Evolutionary conservation across 1,284 basidiomycete species (phyloP).

Genomic region (Sphagnurus paluster): DNA sequence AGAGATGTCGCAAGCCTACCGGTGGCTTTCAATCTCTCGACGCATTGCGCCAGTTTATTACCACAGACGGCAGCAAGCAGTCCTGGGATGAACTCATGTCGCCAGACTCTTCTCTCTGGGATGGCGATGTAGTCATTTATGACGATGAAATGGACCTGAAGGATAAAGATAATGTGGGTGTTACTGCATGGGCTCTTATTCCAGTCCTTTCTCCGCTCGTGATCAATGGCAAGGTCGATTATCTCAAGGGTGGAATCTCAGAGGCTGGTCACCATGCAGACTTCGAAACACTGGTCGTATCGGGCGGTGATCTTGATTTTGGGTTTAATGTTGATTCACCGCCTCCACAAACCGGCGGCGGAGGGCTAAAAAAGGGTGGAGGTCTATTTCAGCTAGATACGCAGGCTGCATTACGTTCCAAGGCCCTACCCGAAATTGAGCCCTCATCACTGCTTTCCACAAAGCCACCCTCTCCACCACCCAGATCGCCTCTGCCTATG

Average conservation of each 20-base stretch:
- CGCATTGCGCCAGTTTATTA: slow-evolving; percentile 74
- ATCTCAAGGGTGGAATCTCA: slow-evolving; percentile 68
- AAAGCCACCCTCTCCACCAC: slow-evolving; percentile 29
- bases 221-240: slow-evolving; percentile 54
- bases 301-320: slow-evolving; percentile 38
- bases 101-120: slow-evolving; percentile 52
- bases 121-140: slow-evolving; percentile 71
- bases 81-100: slow-evolving; percentile 65
- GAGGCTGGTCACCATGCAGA: slow-evolving; percentile 55
- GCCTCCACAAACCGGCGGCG: slow-evolving; percentile 27
- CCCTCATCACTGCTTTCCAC: slow-evolving; percentile 37
- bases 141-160: slow-evolving; percentile 73
- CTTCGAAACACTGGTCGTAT: slow-evolving; percentile 50
- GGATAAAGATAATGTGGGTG: slow-evolving; percentile 52
- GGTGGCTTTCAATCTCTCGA: slow-evolving; percentile 64
- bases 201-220: slow-evolving; percentile 57
- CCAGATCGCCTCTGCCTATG: slow-evolving; percentile 33
- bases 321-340: slow-evolving; percentile 23
- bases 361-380: slow-evolving; percentile 34
- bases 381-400: slow-evolving; percentile 72
- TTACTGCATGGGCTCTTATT: slow-evolving; percentile 67
- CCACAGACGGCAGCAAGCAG: slow-evolving; percentile 67
- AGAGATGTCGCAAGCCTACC: slow-evolving; percentile 72
- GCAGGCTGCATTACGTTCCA: slow-evolving; percentile 47
- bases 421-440: slow-evolving; percentile 59